A percentile compares a stretch with the other conserved stretches of the same genome.
These are phyloP conservation scores for Botryotinia narcissicola DNA, from an alignment of 2,329 filamentous ascomycete genomes.

Conservation along the genomic window DNA sequence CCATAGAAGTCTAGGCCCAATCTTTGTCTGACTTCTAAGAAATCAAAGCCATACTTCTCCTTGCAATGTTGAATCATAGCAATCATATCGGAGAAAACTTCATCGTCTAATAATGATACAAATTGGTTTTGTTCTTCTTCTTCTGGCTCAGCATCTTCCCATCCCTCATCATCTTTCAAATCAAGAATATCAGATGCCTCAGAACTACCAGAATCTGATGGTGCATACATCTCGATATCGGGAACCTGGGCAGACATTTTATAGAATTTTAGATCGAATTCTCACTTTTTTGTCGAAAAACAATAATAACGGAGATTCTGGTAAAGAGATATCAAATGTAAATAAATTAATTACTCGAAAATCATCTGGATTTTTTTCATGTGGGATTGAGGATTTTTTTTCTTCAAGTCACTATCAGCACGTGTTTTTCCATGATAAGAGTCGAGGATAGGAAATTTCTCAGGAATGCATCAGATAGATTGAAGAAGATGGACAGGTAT, in stretches of 20 bases:
- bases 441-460: neutral
- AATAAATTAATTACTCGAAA: neutral
- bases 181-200: conserved; percentile 44
- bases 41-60: conserved; percentile 64
- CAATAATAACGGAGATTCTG: neutral
- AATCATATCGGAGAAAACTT: conserved; percentile 60
- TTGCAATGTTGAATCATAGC: conserved; percentile 69
- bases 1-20: conserved; percentile 69
- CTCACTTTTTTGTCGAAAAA: neutral
- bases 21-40: conserved; percentile 56
- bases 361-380: neutral
- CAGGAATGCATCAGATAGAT: neutral
- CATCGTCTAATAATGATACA: conserved; percentile 66
- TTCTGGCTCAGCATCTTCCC: conserved; percentile 61
- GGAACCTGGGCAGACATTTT: conserved; percentile 29
- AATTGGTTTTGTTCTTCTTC: conserved; percentile 57
- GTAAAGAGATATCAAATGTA: neutral
- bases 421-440: conserved; percentile 3
- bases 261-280: neutral
- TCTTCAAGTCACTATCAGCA: conserved; percentile 3
- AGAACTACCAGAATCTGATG: conserved; percentile 41
- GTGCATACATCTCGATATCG: conserved; percentile 25
- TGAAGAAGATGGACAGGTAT: neutral
- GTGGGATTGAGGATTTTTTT: conserved; percentile 12
- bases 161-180: conserved; percentile 48